Percentiles rank a stretch among this genome's conserved stretches.
phyloP scores from a whole-genome alignment of 768 basidiomycete genomes.

The Butyriboletus loyo region DNA sequence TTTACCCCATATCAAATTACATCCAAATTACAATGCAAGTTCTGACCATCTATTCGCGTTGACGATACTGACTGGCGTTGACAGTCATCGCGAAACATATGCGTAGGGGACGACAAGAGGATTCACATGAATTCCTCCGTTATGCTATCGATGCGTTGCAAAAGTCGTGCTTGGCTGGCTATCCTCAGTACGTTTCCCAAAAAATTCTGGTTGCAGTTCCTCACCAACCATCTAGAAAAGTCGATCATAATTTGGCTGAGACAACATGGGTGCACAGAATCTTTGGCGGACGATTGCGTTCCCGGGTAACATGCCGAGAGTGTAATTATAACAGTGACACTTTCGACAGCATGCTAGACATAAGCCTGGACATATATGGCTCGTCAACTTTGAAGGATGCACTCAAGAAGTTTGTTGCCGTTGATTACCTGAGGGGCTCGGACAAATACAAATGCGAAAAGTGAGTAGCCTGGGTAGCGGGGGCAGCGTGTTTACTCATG shows the following conservation, averaged over 20 bases:
- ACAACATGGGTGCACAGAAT: slow-evolving; percentile 94
- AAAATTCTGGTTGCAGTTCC: background rate
- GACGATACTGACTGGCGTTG: slow-evolving; percentile 3
- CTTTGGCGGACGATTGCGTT: slow-evolving; percentile 90
- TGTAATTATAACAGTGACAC: slow-evolving; percentile 93
- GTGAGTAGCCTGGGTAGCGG: slow-evolving; percentile 46
- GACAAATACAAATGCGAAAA: slow-evolving; percentile 99
- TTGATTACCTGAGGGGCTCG: slow-evolving; percentile 81
- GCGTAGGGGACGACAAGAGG: slow-evolving; percentile 90
- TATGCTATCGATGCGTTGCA: slow-evolving; percentile 92
- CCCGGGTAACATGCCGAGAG: slow-evolving; percentile 79
- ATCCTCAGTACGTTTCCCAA: slow-evolving; percentile 54
- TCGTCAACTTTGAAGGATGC: slow-evolving; percentile 64
- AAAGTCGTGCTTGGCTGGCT: slow-evolving; percentile 71
- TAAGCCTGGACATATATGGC: slow-evolving; percentile 84
- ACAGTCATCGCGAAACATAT: slow-evolving; percentile 89
- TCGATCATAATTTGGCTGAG: slow-evolving; percentile 68
- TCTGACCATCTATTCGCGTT: background rate
- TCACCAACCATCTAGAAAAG: slow-evolving; percentile 48
- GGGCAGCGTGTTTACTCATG: slow-evolving; percentile 2
- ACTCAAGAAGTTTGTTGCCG: slow-evolving; percentile 72
- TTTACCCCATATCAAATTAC: slow-evolving; percentile 68
- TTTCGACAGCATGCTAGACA: slow-evolving; percentile 90
- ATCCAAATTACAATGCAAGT: slow-evolving; percentile 66
- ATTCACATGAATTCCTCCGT: slow-evolving; percentile 96